These are phyloP conservation scores for Kwoniella sp. DNA, from an alignment of 768 basidiomycete genomes.

Conservation along the genomic window DNA sequence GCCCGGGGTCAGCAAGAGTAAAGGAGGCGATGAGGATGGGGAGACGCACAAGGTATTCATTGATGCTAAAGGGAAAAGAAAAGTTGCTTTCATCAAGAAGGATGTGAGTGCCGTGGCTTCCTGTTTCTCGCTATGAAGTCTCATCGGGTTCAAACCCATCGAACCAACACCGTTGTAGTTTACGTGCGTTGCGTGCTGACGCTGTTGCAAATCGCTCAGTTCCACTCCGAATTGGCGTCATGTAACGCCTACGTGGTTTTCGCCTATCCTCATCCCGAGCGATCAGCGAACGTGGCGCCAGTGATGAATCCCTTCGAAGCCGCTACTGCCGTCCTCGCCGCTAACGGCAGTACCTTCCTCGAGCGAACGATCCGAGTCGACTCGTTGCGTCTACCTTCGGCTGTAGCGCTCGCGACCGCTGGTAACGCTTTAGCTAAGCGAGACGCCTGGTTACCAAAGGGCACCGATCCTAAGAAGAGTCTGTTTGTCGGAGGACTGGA, in stretches of 20 bases:
- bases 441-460: constrained; percentile 51
- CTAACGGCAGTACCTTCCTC: constrained; percentile 74
- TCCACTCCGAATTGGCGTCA: constrained; percentile 74
- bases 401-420: constrained; percentile 48
- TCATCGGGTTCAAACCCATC: not conserved
- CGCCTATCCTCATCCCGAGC: constrained; percentile 63
- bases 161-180: too few relatives aligned
- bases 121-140: not conserved
- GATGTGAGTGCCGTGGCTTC: constrained; percentile 56
- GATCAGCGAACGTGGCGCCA: constrained; percentile 55
- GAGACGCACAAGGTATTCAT: constrained; percentile 65
- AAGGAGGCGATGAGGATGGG: constrained; percentile 58
- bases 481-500: constrained; percentile 92
- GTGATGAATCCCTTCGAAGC: constrained; percentile 63
- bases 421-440: constrained; percentile 52
- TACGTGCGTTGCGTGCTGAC: not conserved
- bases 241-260: constrained; percentile 92
- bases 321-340: constrained; percentile 65
- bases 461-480: constrained; percentile 72
- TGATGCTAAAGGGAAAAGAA: constrained; percentile 83
- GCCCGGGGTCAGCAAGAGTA: constrained; percentile 60
- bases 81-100: constrained; percentile 88
- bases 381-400: constrained; percentile 59
- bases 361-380: constrained; percentile 81
- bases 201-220: constrained; percentile 56